These are phyloP conservation scores for Colletotrichum tanaceti DNA, from an alignment of 2,329 filamentous ascomycete genomes.

Conservation along the genomic window DNA sequence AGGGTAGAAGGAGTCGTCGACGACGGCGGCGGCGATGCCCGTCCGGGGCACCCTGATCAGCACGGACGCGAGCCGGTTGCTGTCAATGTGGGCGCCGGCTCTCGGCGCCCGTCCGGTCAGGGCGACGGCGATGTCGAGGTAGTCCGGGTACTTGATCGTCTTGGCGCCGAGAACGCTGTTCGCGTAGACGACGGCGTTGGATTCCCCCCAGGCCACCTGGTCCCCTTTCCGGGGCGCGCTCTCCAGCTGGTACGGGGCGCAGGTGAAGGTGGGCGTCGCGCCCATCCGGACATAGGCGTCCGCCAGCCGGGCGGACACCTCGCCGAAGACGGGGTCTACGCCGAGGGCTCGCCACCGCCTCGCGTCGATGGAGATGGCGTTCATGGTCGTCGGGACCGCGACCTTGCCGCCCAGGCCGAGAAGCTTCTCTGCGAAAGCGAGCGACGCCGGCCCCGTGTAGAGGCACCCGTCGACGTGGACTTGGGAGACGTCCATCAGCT, in stretches of 20 bases:
- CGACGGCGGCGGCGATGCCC: conserved; percentile 43
- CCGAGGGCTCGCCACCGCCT: conserved; percentile 53
- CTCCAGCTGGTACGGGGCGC: conserved; percentile 56
- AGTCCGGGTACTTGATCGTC: conserved; percentile 60
- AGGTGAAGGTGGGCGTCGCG: conserved; percentile 55
- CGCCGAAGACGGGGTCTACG: conserved; percentile 47
- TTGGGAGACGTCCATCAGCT: conserved; percentile 53
- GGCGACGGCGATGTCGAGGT: conserved; percentile 56
- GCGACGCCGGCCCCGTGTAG: conserved; percentile 43
- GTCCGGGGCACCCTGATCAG: conserved; percentile 53
- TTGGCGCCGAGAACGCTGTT: conserved; percentile 59
- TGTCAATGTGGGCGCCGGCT: conserved; percentile 55
- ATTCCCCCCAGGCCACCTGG: conserved; percentile 58
- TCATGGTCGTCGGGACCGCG: conserved; percentile 54
- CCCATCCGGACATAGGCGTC: conserved; percentile 55
- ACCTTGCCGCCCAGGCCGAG: conserved; percentile 50
- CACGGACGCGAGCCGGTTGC: conserved; percentile 5
- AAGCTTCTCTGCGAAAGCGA: conserved; percentile 46
- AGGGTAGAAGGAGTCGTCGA: conserved; percentile 53
- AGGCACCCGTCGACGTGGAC: conserved; percentile 58
- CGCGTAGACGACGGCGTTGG: conserved; percentile 58
- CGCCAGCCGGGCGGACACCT: conserved; percentile 50
- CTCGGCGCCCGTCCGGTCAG: conserved; percentile 59
- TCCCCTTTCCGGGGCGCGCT: conserved; percentile 48
- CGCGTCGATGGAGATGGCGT: conserved; percentile 58